Base-by-base conservation (phyloP, 768 basidiomycete genomes). In the Amanita pallidorosea region DNA sequence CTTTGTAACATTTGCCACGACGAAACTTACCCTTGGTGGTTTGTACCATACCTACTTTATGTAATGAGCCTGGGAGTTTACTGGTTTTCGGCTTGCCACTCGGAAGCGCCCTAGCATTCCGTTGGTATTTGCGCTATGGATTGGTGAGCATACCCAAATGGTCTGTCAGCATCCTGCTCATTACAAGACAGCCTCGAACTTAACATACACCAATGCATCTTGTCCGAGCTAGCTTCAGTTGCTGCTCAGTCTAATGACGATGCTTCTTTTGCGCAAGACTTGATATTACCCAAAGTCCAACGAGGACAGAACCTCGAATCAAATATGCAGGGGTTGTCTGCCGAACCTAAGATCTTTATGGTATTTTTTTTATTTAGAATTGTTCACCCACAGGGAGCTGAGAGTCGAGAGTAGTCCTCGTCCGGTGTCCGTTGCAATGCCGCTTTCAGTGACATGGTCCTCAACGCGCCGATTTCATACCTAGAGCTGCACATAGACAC, bases 401-500 rank as follows among this genome's bases (percentile, higher is more conserved):
- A 44, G 44, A n/a, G 35, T 42, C 49, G 54, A 11, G 29, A 18
- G 4, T 53, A 92, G 89, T 68, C 85, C 17, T 77, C 80, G 9
- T 83, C 85, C 2, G 72, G 80, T 49, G 79, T 82, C 12, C 85
- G 88, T 56, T 87, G 83, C 66, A 86, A 85, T 55, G 84, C 89
- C 54, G 87, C 88, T 2, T 92, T 90, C 56, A 88, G 85, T 34
- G 82, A 90, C 60, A 72, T 90, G 47, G 77, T 87, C 15, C 66
- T 80, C 49, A 81, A 81, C 59, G 76, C 83, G 54, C 72, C 83
- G 0, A 69, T 79, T 35, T 59, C 64, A 6, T 74, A 79, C 56
- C 71, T 85, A 27, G 62, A 61, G 9, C 65, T 68, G n/a, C 74
- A 74, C 25, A 71, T 77, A 38, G 72, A 76, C 55, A 71, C 70